Evolutionary conservation across 148 eudicot genomes (phyloP).

Genomic region (Vaccinium macrocarpon): DNA sequence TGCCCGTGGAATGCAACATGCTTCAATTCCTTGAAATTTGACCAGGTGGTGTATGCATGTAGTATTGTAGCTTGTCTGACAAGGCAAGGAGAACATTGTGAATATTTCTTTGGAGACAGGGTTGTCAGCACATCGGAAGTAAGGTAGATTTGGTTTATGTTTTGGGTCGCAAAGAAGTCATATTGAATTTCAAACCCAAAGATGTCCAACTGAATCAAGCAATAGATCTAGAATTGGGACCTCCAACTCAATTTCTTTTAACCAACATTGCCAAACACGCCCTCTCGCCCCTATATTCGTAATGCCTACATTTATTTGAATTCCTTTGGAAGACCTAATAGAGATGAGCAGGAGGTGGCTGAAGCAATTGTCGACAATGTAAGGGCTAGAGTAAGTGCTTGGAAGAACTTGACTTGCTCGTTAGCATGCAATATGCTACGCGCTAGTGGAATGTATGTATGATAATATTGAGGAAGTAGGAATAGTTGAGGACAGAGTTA

Average conservation of each 20-base stretch:
- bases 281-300: background rate
- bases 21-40: background rate
- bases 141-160: background rate
- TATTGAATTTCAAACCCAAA: background rate
- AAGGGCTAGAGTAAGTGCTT: no score
- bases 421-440: no score
- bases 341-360: no score
- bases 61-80: background rate
- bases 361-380: no score
- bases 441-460: no score
- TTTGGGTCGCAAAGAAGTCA: background rate
- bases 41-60: background rate
- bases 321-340: no score
- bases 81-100: background rate
- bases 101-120: background rate
- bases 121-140: background rate
- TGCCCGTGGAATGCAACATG: background rate
- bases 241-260: background rate
- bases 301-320: background rate
- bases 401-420: no score
- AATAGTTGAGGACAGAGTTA: no score
- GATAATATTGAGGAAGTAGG: no score
- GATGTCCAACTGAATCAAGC: background rate
- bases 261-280: background rate
- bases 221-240: background rate